phyloP scores from a whole-genome alignment of 2,329 filamentous ascomycete species.

The Sporothrix euskadiensis region DNA sequence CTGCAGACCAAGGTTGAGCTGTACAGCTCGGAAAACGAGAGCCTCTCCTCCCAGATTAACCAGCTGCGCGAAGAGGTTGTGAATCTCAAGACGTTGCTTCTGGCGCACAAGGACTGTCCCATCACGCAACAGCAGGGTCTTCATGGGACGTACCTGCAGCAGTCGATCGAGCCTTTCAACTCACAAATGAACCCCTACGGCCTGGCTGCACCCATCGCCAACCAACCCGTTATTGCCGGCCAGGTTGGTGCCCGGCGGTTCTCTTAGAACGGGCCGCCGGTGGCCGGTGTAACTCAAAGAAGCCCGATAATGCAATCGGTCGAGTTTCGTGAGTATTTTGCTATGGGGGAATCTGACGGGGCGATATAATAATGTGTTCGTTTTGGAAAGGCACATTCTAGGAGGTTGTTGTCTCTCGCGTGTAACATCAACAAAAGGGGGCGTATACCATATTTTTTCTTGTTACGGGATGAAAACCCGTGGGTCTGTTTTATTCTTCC shows the following conservation, averaged over 20 bases:
- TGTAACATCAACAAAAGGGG: constrained; percentile 16
- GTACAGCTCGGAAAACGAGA: constrained; percentile 89
- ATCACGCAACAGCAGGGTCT: constrained; percentile 85
- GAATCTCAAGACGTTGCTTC: constrained; percentile 85
- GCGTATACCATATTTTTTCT: constrained; percentile 14
- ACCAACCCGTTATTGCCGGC: constrained; percentile 56
- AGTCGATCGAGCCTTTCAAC: constrained; percentile 53
- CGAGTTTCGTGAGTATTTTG: background rate
- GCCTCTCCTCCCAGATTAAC: constrained; percentile 77
- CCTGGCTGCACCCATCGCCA: constrained; percentile 55
- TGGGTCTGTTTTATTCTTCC: background rate
- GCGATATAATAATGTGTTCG: background rate
- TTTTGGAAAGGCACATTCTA: background rate
- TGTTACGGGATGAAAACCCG: background rate
- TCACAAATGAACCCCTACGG: constrained; percentile 61
- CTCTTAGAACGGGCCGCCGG: constrained; percentile 44
- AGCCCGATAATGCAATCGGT: background rate
- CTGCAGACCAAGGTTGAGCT: constrained; percentile 93
- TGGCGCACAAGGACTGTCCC: constrained; percentile 95
- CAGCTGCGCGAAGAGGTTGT: constrained; percentile 89
- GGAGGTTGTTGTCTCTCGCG: background rate
- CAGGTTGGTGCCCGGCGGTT: constrained; percentile 58
- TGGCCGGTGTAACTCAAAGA: background rate
- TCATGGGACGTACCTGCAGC: constrained; percentile 56
- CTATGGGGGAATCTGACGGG: background rate